Percentiles rank a stretch among this genome's conserved stretches.
Evolutionary conservation across 192 early-diverging fungal species (phyloP).

Genomic region (Gamsiella multidivaricata): DNA sequence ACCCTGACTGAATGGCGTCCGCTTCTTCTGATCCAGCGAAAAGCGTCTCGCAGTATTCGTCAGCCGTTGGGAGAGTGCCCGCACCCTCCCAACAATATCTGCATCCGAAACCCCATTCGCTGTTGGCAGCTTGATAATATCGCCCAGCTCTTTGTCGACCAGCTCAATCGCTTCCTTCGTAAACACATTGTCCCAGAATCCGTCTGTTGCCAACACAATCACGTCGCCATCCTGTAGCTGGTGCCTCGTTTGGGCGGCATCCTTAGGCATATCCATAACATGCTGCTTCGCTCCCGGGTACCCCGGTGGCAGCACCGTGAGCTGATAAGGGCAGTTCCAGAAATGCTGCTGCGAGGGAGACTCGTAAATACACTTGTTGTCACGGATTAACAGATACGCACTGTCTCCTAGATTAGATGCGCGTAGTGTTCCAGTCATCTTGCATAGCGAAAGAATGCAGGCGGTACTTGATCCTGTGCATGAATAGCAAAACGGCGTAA

Average conservation of each 20-base stretch:
- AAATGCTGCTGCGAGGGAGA: conserved; percentile 71
- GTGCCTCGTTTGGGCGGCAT: conserved; percentile 61
- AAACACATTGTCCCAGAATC: conserved; percentile 72
- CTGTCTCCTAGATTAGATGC: conserved; percentile 68
- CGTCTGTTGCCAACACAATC: conserved; percentile 68
- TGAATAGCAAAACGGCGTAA: not conserved
- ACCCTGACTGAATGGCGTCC: conserved; percentile 62
- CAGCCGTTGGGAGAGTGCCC: conserved; percentile 58
- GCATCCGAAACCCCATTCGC: conserved; percentile 27
- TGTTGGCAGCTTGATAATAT: conserved; percentile 35
- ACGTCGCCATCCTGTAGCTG: conserved; percentile 68
- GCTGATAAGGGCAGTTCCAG: conserved; percentile 72
- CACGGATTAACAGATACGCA: conserved; percentile 66
- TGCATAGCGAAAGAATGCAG: conserved; percentile 67
- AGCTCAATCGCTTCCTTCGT: conserved; percentile 63
- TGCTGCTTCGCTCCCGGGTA: conserved; percentile 61
- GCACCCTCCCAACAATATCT: conserved; percentile 53
- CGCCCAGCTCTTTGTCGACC: conserved; percentile 58
- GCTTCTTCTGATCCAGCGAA: conserved; percentile 59
- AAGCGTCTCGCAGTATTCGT: conserved; percentile 64
- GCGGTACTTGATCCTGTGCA: conserved; percentile 65
- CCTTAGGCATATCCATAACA: conserved; percentile 68
- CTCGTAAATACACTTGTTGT: conserved; percentile 65
- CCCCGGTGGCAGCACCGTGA: conserved; percentile 64
- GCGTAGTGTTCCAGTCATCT: conserved; percentile 62